Evolutionary conservation across 768 basidiomycete species (phyloP), one percentile per base, ranked within the genome.

Genomic region (Suillus subluteus): DNA sequence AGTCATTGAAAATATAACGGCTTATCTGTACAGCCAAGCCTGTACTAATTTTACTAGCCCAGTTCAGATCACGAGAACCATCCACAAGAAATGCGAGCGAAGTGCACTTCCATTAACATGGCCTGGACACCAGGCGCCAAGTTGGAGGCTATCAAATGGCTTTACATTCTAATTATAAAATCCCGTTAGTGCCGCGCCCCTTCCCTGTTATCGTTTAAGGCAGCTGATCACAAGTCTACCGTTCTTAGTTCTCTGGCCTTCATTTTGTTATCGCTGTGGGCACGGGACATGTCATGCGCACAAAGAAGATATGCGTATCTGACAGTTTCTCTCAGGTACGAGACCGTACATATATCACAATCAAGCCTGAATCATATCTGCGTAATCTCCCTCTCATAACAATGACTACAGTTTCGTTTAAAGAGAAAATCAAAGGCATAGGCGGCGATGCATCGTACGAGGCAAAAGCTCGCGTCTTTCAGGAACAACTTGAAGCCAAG

Each of bases 361-460:
- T 30, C 5, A 59, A 41, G 12, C 18, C 15, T 26, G 58, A 11
- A 41, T 30, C 5, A 18, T 59, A 40, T 41, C 23, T 61, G 58
- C 5, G 5, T 6, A 21, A 30, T 43, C 59, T 61, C 30, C 6
- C 5, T 61, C 23, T 26, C 59, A 12, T 18, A 43, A 61, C 59
- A 61, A 61, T 43, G 59, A 6, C 41, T 61, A 43, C 59, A 43
- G 11, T 71, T 72, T 72, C 73, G 0, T 67, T 76, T 8, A 48
- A 66, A 44, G 65, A 65, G 48, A 76, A 64, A 56, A 76, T 68
- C 32, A 59, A 67, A 56, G 76, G 67, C 44, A 62, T 72, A 11
- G 72, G 68, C 2, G 75, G 75, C 37, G 69, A 73, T 13, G 69
- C 56, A 6, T 40, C 62, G 11, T 77, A 75, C 21, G 67, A 32